Conservation (phyloP, 2,329 filamentous ascomycete genomes). For the Trichophyton rubrum region DNA sequence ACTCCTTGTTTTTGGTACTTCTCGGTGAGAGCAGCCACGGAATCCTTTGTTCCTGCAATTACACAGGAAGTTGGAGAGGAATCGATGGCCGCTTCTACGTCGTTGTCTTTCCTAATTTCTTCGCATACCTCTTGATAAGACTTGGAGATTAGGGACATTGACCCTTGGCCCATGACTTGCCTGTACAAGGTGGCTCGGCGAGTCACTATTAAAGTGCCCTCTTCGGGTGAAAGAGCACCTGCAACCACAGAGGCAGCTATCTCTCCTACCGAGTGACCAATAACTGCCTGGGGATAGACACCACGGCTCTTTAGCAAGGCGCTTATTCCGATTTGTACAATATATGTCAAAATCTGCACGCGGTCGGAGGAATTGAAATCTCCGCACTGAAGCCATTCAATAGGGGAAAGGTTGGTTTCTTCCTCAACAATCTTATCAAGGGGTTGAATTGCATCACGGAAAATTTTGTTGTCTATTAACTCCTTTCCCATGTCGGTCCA, state of each 20-base stretch:
- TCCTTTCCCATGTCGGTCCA: constrained; percentile 10
- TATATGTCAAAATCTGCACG: not conserved
- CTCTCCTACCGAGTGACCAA: constrained; percentile 14
- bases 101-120: not conserved
- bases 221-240: constrained; percentile 20
- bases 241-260: constrained; percentile 14
- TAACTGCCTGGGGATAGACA: constrained; percentile 6
- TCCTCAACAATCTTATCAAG: not conserved
- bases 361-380: not conserved
- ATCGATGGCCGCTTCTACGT: not conserved
- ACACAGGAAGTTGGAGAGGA: not conserved
- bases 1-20: not conserved
- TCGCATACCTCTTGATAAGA: not conserved
- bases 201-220: constrained; percentile 6
- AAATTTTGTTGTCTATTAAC: not conserved
- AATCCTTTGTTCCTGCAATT: not conserved
- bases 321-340: not conserved
- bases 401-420: not conserved
- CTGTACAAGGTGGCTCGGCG: not conserved
- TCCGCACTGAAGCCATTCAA: not conserved
- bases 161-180: not conserved
- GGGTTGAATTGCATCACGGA: not conserved
- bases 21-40: not conserved
- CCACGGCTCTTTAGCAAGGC: not conserved
- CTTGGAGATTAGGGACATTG: not conserved